Base-by-base conservation (phyloP, 129 eudicot genomes). In the Rutidosis leptorrhynchoides region DNA sequence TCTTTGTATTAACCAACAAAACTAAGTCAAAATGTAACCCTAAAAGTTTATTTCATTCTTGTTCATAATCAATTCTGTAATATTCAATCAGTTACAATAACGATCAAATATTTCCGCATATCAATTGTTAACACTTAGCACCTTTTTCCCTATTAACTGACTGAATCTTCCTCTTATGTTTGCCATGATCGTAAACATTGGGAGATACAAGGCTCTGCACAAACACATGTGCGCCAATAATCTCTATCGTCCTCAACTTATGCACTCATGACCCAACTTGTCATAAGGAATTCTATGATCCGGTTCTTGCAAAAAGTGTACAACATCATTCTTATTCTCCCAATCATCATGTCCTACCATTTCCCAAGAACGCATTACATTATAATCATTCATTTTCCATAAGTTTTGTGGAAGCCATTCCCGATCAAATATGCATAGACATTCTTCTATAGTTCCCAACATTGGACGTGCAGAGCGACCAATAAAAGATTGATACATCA, bases 201-300 rank as follows among this genome's bases (percentile, higher is more conserved):
- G 68, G 68, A 64, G 68, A 64, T 64, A 64, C 54, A 43, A 64
- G 68, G 19, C 54, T 42, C 17, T 64, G 33, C 32, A 64, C 68
- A 64, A 21, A 40, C 15, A 22, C 23, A 64, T 14, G 46, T 51
- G 17, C 7, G 23, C 51, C 67, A 37, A 21, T 21, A 22, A 33
- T 32, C 10, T 6, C 9, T 1, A 4, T 4, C 35, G 20, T 35
- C 49, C 20, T 40, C 29, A 14, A 40, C 6, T 20, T 9, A 12
- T 12, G 37, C 10, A 29, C 4, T 42, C 55, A 64, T 43, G 53
- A 42, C 53, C 42, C 29, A 22, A 42, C 33, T 15, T 42, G 1
- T 64, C 27, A 25, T 42, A 11, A 21, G 15, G 32, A 42, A 40
- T 16, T 21, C 27, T 27, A 21, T 24, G 21, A 55, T 25, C 42